Conservation (phyloP, 2,329 filamentous ascomycete genomes). For the Sporothrix variecibatus region DNA sequence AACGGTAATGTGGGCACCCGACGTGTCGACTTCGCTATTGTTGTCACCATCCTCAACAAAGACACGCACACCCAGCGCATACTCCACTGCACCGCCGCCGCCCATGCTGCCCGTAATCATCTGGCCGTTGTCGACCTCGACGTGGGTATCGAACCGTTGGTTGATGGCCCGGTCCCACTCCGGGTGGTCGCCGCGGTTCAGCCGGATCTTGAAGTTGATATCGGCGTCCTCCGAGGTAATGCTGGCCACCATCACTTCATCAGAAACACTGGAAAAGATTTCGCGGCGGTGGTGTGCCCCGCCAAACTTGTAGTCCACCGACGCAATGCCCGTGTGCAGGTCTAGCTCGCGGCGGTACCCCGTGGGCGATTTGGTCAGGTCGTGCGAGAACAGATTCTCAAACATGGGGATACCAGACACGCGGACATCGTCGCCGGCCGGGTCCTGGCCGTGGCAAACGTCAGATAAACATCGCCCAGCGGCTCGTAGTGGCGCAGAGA, state of each 20-base stretch:
- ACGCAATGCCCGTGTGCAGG: neutral
- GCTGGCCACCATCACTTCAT: neutral
- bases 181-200: neutral
- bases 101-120: constrained; percentile 9
- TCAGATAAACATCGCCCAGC: neutral
- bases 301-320: neutral
- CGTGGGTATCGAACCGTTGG: neutral
- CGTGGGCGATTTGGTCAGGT: neutral
- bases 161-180: neutral
- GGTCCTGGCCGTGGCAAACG: constrained; percentile 2
- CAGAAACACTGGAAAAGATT: neutral
- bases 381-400: neutral
- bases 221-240: neutral
- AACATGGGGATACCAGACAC: neutral
- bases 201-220: neutral
- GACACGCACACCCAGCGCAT: neutral
- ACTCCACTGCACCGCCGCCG: neutral
- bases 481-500: neutral
- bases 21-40: neutral
- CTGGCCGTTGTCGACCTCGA: neutral
- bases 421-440: neutral
- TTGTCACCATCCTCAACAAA: neutral
- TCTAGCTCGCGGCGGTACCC: neutral
- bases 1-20: neutral
- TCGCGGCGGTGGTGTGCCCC: constrained; percentile 2